phyloP scores from a whole-genome alignment of 148 eudicot genomes.

The Camellia sinensis region DNA sequence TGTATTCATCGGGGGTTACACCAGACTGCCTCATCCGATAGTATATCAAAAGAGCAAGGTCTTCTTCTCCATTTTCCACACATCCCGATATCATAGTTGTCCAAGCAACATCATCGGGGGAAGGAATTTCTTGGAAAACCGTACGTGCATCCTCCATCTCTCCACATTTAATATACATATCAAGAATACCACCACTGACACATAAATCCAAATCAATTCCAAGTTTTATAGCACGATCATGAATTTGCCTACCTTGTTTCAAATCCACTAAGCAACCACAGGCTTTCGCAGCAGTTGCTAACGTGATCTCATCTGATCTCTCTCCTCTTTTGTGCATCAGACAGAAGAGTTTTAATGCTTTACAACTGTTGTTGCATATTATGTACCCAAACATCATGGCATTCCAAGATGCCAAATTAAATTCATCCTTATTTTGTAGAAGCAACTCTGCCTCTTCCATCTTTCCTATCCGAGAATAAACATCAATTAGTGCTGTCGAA shows the following conservation, averaged over 20 bases:
- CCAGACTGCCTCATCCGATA: conserved; percentile 24
- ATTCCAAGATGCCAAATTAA: conserved; percentile 20
- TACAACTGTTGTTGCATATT: conserved; percentile 5
- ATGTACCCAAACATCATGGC: conserved; percentile 22
- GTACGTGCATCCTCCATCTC: conserved; percentile 7
- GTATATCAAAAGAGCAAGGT: conserved; percentile 15
- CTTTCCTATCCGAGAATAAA: conserved; percentile 13
- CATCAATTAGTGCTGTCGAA: conserved; percentile 16
- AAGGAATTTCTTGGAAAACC: conserved; percentile 18
- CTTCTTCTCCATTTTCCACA: conserved; percentile 22
- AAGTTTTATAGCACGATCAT: not conserved
- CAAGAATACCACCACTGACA: conserved; percentile 13
- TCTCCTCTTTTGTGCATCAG: conserved; percentile 18
- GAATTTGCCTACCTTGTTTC: conserved; percentile 17
- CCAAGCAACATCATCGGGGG: conserved; percentile 22
- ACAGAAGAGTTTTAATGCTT: conserved; percentile 17
- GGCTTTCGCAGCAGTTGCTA: conserved; percentile 12
- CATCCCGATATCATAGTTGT: conserved; percentile 21
- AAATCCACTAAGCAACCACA: conserved; percentile 10
- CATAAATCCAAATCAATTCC: conserved; percentile 14
- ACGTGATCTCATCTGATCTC: conserved; percentile 19
- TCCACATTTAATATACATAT: conserved; percentile 26
- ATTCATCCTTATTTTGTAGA: conserved; percentile 10
- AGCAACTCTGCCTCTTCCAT: conserved; percentile 17
- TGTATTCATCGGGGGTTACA: conserved; percentile 20